Base-by-base conservation (phyloP, 1,284 basidiomycete genomes). In the Cerrena zonata region DNA sequence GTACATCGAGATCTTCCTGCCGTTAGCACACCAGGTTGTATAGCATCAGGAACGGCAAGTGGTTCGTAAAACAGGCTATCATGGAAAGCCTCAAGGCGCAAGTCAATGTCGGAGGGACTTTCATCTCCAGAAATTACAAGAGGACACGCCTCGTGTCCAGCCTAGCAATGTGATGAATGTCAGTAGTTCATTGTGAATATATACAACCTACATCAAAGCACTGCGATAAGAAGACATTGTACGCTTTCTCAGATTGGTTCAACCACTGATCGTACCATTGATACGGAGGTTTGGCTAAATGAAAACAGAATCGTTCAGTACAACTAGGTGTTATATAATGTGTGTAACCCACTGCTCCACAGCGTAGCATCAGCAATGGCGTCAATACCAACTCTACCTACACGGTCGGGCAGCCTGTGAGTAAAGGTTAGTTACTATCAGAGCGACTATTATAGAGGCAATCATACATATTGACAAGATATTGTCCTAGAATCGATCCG, bases 231-330 rank as follows among this genome's bases (percentile, higher is more conserved):
- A 68, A 71, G 25, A 65, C 52, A 2, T 64, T 45, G 49, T 71
- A 72, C 0, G 66, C 61, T 12, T 62, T 60, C 26, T 69, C 67
- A 2, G 66, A 61, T 5, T 59, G 56, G 1, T 53, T 47, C 1
- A 70, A 48, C 63, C 64, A 71, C 15, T 63, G 56, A 21, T 52
- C 51, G 13, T 69, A 62, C 68, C 67, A 71, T 38, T 63, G 62
- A 51, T 69, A 65, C 2, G 65, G 61, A 2, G 69, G 66, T 40
- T 65, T 58, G 36, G 56, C 69, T 69, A 55, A n/a, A n/a, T n/a
- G n/a, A n/a, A n/a, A n/a, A n/a, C n/a, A n/a, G n/a, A n/a, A n/a
- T n/a, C n/a, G n/a, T n/a, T n/a, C n/a, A n/a, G n/a, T 12, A 26
- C 12, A 5, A 12, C 5, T 26, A 11, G 12, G 11, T 45, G 43